Evolutionary conservation across 1,284 basidiomycete species (phyloP).

Genomic region (Sporisorium graminicola): DNA sequence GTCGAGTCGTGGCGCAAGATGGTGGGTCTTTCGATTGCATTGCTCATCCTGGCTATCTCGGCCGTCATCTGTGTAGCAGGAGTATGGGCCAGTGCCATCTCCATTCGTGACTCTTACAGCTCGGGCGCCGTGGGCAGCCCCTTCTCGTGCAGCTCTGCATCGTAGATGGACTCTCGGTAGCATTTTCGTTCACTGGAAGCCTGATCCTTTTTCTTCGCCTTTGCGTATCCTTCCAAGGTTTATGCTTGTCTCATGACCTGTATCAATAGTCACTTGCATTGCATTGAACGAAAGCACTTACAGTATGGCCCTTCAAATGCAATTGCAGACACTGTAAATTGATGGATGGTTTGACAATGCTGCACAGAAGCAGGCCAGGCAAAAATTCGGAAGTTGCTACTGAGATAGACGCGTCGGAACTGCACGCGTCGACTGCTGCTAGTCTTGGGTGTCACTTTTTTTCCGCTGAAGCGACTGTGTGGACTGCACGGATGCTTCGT

Average conservation of each 20-base stretch:
- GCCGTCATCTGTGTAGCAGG: slow-evolving; percentile 69
- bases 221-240: not conserved
- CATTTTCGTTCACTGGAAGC: not conserved
- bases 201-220: not conserved
- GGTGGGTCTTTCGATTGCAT: slow-evolving; percentile 43
- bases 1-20: slow-evolving; percentile 39
- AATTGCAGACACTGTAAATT: not conserved
- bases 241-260: not conserved
- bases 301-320: not conserved
- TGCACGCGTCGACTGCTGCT: not conserved
- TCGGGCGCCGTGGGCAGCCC: slow-evolving; percentile 65
- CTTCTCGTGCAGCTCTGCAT: slow-evolving; percentile 66
- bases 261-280: not conserved
- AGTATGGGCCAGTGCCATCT: slow-evolving; percentile 67
- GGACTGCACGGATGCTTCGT: not conserved
- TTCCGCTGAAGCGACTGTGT: not conserved
- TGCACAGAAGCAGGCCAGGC: not conserved
- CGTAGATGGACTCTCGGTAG: not conserved
- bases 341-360: not conserved
- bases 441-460: not conserved
- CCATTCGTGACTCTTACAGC: slow-evolving; percentile 67
- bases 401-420: slow-evolving; percentile 3
- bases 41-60: slow-evolving; percentile 65
- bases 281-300: not conserved
- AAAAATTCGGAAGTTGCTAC: not conserved